Base-by-base conservation (phyloP, 2,329 filamentous ascomycete species). In the Colletotrichum abscissum region DNA sequence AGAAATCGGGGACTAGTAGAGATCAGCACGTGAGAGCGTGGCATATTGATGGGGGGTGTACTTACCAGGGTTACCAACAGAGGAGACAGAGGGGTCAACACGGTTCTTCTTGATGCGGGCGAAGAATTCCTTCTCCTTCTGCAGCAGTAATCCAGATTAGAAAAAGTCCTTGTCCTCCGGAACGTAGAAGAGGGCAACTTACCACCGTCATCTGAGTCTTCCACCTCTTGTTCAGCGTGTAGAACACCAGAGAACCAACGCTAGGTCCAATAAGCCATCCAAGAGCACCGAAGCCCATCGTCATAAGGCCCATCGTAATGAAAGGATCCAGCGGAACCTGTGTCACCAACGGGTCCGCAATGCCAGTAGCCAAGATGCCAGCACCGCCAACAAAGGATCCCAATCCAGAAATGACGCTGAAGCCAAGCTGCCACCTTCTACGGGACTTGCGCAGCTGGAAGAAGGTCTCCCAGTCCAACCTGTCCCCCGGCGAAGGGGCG, bases 111-210 rank as follows among this genome's bases (percentile, higher is more conserved):
- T 97, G 84, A 99, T 94, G 76, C 96, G 90, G 74, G 92, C 91
- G 83, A 96, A 98, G 86, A 99, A 98, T 82, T 96, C 93, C 79
- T 92, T 94, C 85, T 99, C 97, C 89, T 98, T 98, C 89, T 94
- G 75, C 59, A 75, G 22, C 4, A 64, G 19, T 33, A 66, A 58
- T 52, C 38, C 57, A 35, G 7, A n/a, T 76, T 49, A 73, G 28
- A 26, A 55, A 38, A n/a, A 6, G 33, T 24, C 22, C 22, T n/a
- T 54, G 5, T 12, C n/a, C 4, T 28, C 38, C 14, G 11, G n/a
- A 33, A 19, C 22, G 7, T 24, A 19, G 12, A 14, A 19, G 26
- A 19, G 24, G 6, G 30, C 14, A 16, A 86, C 91, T 79, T 81
- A 93, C 92, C 82, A 88, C 82, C 55, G 90, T 90, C 86, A 98